Evolutionary conservation across 345 rosid species (phyloP), one percentile per base, ranked within the genome.

Genomic region (Melaleuca alternifolia): DNA sequence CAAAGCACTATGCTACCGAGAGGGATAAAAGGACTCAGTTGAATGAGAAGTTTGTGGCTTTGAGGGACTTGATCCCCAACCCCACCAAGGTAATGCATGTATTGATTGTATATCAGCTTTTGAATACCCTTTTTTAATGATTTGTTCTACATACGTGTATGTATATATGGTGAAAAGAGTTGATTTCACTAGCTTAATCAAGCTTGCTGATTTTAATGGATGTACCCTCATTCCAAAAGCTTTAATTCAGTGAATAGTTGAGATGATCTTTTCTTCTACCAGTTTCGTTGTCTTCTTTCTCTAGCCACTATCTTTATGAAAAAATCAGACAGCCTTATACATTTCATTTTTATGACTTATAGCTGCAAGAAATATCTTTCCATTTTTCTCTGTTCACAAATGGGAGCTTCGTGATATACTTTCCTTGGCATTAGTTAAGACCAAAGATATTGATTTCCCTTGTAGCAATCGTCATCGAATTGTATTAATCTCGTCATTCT

Each of bases 61-160:
- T 97, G 90, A 92, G 90, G 87, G 50, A 82, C 28, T 91, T 96
- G 92, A 91, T 97, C 85, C 99, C 99, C 41, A 94, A 86, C 87
- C 95, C 96, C 2, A 91, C 93, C 53, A 76, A 50, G 84, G 84
- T 54, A 52, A 82, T 3, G 5, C 41, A 18, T 77, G 30, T 44
- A 10, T 13, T 24, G 46, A 50, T 44, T 16, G 14, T 3, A 50
- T n/a, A 15, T 26, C 26, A 26, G 15, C 77, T 46, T 37, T 59
- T 46, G n/a, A n/a, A n/a, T 33, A 71, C 26, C 7, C 37, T 71
- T 2, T 5, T 1, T 71, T 71, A 18, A 41, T 10, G 81, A 10
- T 37, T 71, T 11, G 41, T 18, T 9, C 81, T 5, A 10, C 48
- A 18, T 71, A 37, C 24, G 8, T 53, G 21, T 18, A 53, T 53